phyloP scores from a whole-genome alignment of 2,329 filamentous ascomycete genomes.

The Ophioceras dolichostomum region DNA sequence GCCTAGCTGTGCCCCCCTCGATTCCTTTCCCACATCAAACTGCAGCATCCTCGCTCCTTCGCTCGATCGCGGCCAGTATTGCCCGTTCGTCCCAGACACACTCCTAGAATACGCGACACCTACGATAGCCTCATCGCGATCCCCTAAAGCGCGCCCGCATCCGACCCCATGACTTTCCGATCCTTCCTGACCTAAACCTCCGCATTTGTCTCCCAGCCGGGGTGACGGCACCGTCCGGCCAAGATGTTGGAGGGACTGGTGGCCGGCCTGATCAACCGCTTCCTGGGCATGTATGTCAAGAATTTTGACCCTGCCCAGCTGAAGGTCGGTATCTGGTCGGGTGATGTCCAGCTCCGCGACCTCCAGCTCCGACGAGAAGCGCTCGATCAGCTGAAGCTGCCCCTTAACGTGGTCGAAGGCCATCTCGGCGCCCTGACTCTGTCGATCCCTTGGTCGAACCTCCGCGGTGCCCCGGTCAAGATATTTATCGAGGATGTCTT shows the following conservation, averaged over 20 bases:
- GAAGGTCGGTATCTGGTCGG: constrained; percentile 98
- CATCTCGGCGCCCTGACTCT: constrained; percentile 87
- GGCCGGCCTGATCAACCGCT: constrained; percentile 94
- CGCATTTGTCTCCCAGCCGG: constrained; percentile 55
- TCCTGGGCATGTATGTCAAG: constrained; percentile 99
- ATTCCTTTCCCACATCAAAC: too few species aligned
- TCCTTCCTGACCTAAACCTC: too few species aligned
- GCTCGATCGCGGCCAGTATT: too few species aligned
- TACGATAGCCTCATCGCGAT: too few species aligned
- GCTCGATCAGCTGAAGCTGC: constrained; percentile 90
- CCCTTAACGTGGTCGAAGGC: constrained; percentile 91
- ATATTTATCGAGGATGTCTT: constrained; percentile 96
- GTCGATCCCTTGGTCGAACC: constrained; percentile 93
- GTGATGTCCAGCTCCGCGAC: constrained; percentile 89
- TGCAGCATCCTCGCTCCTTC: too few species aligned
- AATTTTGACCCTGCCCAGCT: constrained; percentile 98
- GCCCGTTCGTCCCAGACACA: too few species aligned
- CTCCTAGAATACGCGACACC: too few species aligned
- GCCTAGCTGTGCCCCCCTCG: too few species aligned
- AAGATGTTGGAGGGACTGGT: constrained; percentile 95
- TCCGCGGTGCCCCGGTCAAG: constrained; percentile 87
- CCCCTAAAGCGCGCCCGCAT: too few species aligned
- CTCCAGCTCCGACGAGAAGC: constrained; percentile 90
- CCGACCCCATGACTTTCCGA: too few species aligned
- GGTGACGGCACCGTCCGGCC: constrained; percentile 53